phyloP scores from a whole-genome alignment of 2,329 filamentous ascomycete genomes.

The Botryotinia convoluta region DNA sequence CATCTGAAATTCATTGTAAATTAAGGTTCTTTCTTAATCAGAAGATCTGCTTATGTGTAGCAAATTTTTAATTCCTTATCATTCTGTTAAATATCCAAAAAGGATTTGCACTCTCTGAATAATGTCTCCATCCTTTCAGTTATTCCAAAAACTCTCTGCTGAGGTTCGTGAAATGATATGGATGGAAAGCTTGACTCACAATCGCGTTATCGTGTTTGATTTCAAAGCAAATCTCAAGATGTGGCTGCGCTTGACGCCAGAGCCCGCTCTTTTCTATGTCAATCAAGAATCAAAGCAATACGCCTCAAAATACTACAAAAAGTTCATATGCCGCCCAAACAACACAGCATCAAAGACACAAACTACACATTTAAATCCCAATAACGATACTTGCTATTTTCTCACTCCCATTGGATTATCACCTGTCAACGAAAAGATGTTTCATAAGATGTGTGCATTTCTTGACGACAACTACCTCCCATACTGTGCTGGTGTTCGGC shows the following conservation, averaged over 20 bases:
- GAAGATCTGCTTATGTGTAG: too few species aligned
- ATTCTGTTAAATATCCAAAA: too few species aligned
- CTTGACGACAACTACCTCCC: background rate
- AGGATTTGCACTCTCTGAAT: too few species aligned
- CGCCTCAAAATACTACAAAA: background rate
- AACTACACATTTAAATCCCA: background rate
- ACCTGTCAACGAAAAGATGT: background rate
- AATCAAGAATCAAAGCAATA: background rate
- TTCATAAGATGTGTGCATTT: background rate
- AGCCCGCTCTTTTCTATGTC: background rate
- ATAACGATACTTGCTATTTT: conserved; percentile 1
- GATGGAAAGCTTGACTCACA: background rate
- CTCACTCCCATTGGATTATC: background rate
- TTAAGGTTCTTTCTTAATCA: too few species aligned
- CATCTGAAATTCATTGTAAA: too few species aligned
- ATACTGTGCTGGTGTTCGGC: background rate
- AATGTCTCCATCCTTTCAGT: too few species aligned
- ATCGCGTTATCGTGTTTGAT: background rate
- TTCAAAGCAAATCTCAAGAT: conserved; percentile 1
- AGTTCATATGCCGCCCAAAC: background rate
- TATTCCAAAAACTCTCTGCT: too few species aligned
- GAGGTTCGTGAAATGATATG: conserved; percentile 1
- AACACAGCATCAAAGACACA: background rate
- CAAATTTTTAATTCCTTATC: too few species aligned
- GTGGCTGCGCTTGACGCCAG: background rate